Base-by-base conservation (phyloP, 2,329 filamentous ascomycete genomes). In the Diplodia corticola region DNA sequence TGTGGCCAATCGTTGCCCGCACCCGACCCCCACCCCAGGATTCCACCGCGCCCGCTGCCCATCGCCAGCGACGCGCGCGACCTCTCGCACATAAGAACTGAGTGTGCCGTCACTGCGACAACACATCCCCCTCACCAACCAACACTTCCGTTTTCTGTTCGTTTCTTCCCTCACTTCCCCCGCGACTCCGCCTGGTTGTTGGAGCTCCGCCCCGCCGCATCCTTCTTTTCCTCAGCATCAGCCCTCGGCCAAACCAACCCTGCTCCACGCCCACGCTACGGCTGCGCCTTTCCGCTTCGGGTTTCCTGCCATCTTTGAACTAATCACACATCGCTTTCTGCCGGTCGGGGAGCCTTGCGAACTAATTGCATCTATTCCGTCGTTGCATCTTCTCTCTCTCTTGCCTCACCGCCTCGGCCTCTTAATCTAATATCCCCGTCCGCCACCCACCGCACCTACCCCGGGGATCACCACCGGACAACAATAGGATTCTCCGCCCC, bases 111-210 rank as follows among this genome's bases (percentile, higher is more conserved):
- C 30, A 48, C 60, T 22, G 28, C 60, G 30, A 12, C 49, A 64
- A 15, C 33, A 53, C 61, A 20, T 20, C 33, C 30, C 28, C 30
- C 40, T 54, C 51, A 35, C 51, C 55, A 30, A 57, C 54, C 54
- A 26, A 26, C 54, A n/a, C 55, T 26, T 49, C 20, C 50, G 30
- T 46, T 50, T 50, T 63, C 28, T 40, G 49, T 54, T 53, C 44
- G 55, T 60, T 60, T 57, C 54, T 48, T 60, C 55, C 17, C 55
- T 60, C 55, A 30, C 55, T 60, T 48, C n/a, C 17, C 17, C 37
- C 57, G 60, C 33, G 63, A 35, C 63, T 65, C 63, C 63, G 63
- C 63, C 63, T 65, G 63, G 63, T 65, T 65, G 63, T 65, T 65
- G 63, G 63, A 65, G 63, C 63, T 65, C 40, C 63, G 63, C 63